These are phyloP conservation scores for Isatis tinctoria DNA, from an alignment of 345 rosid species.

Conservation along the genomic window DNA sequence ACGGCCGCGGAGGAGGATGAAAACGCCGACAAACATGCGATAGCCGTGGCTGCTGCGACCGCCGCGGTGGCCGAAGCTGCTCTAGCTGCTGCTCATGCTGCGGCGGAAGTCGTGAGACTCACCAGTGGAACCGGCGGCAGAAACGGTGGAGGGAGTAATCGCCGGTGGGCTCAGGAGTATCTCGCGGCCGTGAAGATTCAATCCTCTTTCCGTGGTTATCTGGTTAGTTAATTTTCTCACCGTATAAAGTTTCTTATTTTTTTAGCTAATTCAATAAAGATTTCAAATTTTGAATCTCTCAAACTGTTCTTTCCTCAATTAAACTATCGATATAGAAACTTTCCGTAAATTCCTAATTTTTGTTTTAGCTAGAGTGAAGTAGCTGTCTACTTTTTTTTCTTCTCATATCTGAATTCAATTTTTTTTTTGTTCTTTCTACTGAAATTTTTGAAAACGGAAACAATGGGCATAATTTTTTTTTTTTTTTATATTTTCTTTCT, in stretches of 20 bases:
- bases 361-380: not conserved
- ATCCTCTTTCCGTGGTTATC: constrained; percentile 81
- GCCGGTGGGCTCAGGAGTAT: constrained; percentile 33
- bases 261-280: not conserved
- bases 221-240: constrained; percentile 51
- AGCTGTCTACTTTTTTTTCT: not conserved
- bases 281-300: not conserved
- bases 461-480: not conserved
- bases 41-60: constrained; percentile 42
- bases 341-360: not conserved
- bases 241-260: not conserved
- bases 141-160: constrained; percentile 25
- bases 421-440: not conserved
- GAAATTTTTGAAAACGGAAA: not conserved
- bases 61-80: constrained; percentile 94
- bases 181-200: constrained; percentile 68
- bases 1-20: not conserved
- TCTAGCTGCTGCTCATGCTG: constrained; percentile 88
- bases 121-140: constrained; percentile 40
- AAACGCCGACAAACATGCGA: constrained; percentile 63
- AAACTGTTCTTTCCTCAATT: not conserved
- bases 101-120: constrained; percentile 85
- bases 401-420: not conserved
- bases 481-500: not conserved
- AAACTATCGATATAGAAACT: not conserved